Evolutionary conservation across 305 asterid genomes (phyloP).

Genomic region (Euphrasia arctica): DNA sequence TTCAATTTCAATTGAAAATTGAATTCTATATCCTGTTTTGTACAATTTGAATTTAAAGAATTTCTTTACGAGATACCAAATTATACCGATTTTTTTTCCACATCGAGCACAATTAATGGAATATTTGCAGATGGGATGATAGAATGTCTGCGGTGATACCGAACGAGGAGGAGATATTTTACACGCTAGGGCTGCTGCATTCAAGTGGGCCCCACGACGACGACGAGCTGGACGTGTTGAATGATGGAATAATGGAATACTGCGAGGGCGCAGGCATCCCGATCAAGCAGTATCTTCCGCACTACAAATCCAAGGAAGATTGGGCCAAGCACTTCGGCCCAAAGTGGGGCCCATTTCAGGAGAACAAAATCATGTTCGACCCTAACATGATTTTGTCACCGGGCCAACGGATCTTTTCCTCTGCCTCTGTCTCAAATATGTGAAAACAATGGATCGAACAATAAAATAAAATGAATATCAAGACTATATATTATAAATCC

Average conservation of each 20-base stretch:
- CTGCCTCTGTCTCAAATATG: not conserved
- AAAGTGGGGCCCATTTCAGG: slow-evolving; percentile 57
- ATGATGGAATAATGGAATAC: slow-evolving; percentile 42
- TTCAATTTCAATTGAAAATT: too few relatives aligned
- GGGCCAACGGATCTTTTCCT: slow-evolving; percentile 56
- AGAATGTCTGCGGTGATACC: slow-evolving; percentile 67
- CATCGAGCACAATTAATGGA: too few relatives aligned
- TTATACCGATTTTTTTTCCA: too few relatives aligned
- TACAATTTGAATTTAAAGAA: too few relatives aligned
- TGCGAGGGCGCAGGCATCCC: slow-evolving; percentile 43
- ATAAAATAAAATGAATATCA: too few relatives aligned
- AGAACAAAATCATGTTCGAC: slow-evolving; percentile 54
- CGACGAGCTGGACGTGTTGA: slow-evolving; percentile 35
- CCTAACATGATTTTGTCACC: slow-evolving; percentile 63
- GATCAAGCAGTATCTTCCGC: slow-evolving; percentile 71
- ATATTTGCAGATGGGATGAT: slow-evolving; percentile 64
- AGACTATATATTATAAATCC: too few relatives aligned
- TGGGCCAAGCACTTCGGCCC: slow-evolving; percentile 70
- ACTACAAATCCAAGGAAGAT: slow-evolving; percentile 43
- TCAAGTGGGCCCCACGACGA: slow-evolving; percentile 34
- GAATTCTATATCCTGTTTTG: too few relatives aligned
- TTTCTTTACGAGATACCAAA: too few relatives aligned
- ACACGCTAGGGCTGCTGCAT: slow-evolving; percentile 57
- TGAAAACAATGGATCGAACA: too few relatives aligned
- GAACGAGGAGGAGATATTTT: slow-evolving; percentile 55